Base-by-base conservation (phyloP, 768 basidiomycete species). In the Leccinum disarticulatum region DNA sequence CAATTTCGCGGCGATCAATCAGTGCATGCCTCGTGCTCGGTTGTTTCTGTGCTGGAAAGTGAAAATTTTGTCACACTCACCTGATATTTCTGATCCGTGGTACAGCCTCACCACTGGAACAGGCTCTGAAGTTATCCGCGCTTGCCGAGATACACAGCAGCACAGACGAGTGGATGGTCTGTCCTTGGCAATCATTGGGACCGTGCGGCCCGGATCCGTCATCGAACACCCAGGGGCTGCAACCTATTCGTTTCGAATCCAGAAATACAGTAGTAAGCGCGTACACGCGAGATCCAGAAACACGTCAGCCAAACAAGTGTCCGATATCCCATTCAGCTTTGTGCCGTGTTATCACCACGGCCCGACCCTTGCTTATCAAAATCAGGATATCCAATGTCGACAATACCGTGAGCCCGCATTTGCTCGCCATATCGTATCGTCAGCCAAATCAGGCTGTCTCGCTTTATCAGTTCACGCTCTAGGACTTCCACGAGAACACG, bases 371-470 rank as follows among this genome's bases (percentile, higher is more conserved):
- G 65, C 8, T 33, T n/a, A 2, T 53, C 53, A 27, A 68, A 70
- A 51, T 62, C 43, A 2, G 85, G 81, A 64, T 79, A 87, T 3
- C 81, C 85, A 7, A 87, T 72, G 62, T 88, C 82, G 6, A 80
- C 72, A 22, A 22, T 22, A 22, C 22, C 22, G 75, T 80, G 83
- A 0, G 78, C 80, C 46, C 87, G 77, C 76, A 89, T 79, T 55
- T 76, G 73, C 28, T 79, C 77, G 5, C 86, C 87, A 49, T 87
- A 84, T 22, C 71, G 75, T 51, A 89, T 83, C 6, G 81, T 82
- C 17, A 77, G 60, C 74, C 76, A 80, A 4, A 88, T 61, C 5
- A 86, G 54, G 11, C 87, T 88, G 57, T 57, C 35, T 46, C 58
- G 28, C 33, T 19, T 28, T 54, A 51, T 61, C 52, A 61, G 19